phyloP scores from a whole-genome alignment of 1,139 yeast species.

The Blastobotrys petasosporus region DNA sequence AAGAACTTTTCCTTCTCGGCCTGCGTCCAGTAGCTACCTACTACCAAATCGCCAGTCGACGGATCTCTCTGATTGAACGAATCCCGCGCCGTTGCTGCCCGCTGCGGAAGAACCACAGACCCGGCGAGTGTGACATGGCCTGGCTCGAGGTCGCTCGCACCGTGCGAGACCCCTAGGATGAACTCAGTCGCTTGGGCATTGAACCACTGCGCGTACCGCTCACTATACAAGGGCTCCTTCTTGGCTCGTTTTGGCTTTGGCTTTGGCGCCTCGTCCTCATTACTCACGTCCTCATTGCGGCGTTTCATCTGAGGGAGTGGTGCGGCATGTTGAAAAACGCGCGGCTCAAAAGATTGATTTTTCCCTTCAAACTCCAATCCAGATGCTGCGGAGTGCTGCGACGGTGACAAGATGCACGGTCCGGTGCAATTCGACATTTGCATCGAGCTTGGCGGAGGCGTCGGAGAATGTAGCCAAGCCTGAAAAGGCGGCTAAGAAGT shows the following conservation, averaged over 20 bases:
- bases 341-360: background rate
- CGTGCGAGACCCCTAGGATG: constrained; percentile 9
- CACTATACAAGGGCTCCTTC: background rate
- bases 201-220: constrained; percentile 17
- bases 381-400: too few relatives aligned
- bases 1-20: constrained; percentile 42
- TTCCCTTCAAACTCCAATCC: too few relatives aligned
- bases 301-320: background rate
- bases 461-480: too few relatives aligned
- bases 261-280: background rate
- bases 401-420: too few relatives aligned
- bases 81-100: background rate
- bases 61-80: constrained; percentile 2
- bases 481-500: constrained; percentile 8
- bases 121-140: background rate
- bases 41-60: background rate
- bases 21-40: constrained; percentile 35
- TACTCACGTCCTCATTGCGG: background rate
- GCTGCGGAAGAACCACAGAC: background rate
- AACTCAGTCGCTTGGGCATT: constrained; percentile 20
- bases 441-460: too few relatives aligned
- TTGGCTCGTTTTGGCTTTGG: background rate
- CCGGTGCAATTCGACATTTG: too few relatives aligned
- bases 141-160: constrained; percentile 1
- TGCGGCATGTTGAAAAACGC: too few relatives aligned